Percentiles rank a stretch among this genome's conserved stretches.
Evolutionary conservation across 2,329 filamentous ascomycete species (phyloP).

Genomic region (Dactylellina haptotyla): DNA sequence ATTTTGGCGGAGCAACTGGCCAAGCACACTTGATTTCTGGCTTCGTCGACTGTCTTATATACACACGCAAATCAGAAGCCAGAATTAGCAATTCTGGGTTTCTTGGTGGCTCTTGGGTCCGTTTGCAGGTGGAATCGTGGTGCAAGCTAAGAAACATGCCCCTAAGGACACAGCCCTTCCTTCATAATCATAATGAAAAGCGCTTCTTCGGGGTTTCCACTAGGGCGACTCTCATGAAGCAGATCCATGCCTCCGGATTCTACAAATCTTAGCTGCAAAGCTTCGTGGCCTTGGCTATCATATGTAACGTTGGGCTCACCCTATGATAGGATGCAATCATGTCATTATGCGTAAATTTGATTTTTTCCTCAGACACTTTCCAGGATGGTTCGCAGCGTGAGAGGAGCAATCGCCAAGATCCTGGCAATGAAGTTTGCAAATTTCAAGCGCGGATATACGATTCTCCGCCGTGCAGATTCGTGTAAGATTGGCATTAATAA

Average conservation of each 20-base stretch:
- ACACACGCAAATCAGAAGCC: conserved; percentile 1
- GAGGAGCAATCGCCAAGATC: conserved; percentile 6
- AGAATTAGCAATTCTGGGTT: not conserved
- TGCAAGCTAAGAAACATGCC: not conserved
- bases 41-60: not conserved
- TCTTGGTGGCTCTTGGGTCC: not conserved
- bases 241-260: conserved; percentile 20
- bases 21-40: not conserved
- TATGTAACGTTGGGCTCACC: not conserved
- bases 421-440: conserved; percentile 1
- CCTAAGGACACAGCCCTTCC: conserved; percentile 18
- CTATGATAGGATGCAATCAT: conserved; percentile 8
- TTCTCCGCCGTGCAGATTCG: not conserved
- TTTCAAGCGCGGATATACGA: not conserved
- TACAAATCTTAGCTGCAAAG: conserved; percentile 13
- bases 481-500: conserved; percentile 20
- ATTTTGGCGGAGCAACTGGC: conserved; percentile 1
- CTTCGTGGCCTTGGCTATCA: conserved; percentile 28
- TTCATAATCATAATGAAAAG: not conserved
- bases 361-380: conserved; percentile 4
- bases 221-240: conserved; percentile 1
- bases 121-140: not conserved
- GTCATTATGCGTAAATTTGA: not conserved
- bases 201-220: not conserved
- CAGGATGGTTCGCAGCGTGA: conserved; percentile 5